These are phyloP conservation scores for Pseudogymnoascus sp. DNA, from an alignment of 2,329 filamentous ascomycete genomes.

Conservation along the genomic window DNA sequence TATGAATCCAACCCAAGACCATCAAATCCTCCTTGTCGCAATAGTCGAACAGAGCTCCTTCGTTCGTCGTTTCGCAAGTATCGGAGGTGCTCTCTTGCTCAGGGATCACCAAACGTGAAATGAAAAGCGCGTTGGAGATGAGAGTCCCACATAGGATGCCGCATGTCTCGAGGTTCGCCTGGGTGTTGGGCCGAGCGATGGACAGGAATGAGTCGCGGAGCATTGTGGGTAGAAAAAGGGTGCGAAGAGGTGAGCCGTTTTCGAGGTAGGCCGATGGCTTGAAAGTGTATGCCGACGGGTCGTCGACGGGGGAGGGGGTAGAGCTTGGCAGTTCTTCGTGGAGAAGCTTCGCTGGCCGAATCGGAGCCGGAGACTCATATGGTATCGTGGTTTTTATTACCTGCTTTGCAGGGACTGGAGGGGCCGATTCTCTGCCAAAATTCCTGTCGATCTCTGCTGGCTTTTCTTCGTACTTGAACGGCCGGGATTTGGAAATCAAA, in stretches of 20 bases:
- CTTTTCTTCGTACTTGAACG: slow-evolving; percentile 36
- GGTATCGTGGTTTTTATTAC: background rate
- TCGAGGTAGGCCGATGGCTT: slow-evolving; percentile 82
- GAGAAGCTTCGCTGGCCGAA: slow-evolving; percentile 18
- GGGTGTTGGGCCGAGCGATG: slow-evolving; percentile 70
- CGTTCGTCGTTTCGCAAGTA: slow-evolving; percentile 90
- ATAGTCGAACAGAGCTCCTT: slow-evolving; percentile 78
- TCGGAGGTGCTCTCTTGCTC: slow-evolving; percentile 85
- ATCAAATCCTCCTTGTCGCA: slow-evolving; percentile 78
- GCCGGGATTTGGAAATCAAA: slow-evolving; percentile 45
- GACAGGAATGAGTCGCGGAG: slow-evolving; percentile 69
- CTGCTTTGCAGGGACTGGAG: slow-evolving; percentile 26
- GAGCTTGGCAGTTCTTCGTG: slow-evolving; percentile 19
- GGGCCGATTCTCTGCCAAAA: slow-evolving; percentile 15
- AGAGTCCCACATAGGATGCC: slow-evolving; percentile 87
- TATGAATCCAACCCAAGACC: slow-evolving; percentile 95
- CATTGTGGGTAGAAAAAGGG: slow-evolving; percentile 74
- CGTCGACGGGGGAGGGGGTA: slow-evolving; percentile 13
- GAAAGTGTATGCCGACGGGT: slow-evolving; percentile 57
- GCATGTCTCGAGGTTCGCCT: slow-evolving; percentile 81
- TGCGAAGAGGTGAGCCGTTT: slow-evolving; percentile 77
- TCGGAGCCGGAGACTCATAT: slow-evolving; percentile 15
- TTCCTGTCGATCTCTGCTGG: background rate
- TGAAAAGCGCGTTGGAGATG: slow-evolving; percentile 88
- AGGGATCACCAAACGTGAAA: slow-evolving; percentile 80